Evolutionary conservation across 345 rosid genomes (phyloP).

Genomic region (Hibiscus mutabilis): DNA sequence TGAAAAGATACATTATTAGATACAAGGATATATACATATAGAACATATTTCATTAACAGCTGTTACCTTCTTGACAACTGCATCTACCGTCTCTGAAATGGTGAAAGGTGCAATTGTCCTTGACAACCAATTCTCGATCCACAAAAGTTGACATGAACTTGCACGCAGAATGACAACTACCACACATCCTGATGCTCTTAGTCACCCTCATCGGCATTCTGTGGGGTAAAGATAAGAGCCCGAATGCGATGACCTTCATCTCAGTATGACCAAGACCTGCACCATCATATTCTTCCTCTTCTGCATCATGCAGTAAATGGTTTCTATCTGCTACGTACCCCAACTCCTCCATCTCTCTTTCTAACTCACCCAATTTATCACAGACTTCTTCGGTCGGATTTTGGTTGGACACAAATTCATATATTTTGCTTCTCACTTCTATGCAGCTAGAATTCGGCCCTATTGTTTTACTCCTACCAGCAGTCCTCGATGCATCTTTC

Average conservation of each 20-base stretch:
- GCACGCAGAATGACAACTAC: constrained; percentile 17
- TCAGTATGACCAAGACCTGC: constrained; percentile 16
- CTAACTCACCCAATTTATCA: constrained; percentile 14
- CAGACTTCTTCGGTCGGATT: constrained; percentile 2
- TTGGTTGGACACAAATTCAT: constrained; percentile 17
- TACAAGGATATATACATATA: neutral
- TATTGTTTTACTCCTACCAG: neutral
- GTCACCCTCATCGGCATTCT: constrained; percentile 15
- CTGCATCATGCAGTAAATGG: constrained; percentile 11
- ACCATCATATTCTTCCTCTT: constrained; percentile 21
- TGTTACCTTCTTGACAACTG: constrained; percentile 21
- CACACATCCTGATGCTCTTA: constrained; percentile 21
- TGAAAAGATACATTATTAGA: neutral
- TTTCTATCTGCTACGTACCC: constrained; percentile 14
- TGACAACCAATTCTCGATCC: constrained; percentile 16
- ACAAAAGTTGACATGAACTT: constrained; percentile 24
- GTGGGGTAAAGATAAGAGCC: constrained; percentile 14
- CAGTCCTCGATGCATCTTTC: constrained; percentile 8
- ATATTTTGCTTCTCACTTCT: constrained; percentile 15
- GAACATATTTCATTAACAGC: neutral
- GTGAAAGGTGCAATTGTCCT: constrained; percentile 19
- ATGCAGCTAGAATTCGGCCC: constrained; percentile 12
- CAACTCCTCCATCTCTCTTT: constrained; percentile 15
- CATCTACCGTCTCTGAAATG: constrained; percentile 22
- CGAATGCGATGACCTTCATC: constrained; percentile 22